Conservation (phyloP, 345 rosid genomes). For the Syzygium jambos region DNA sequence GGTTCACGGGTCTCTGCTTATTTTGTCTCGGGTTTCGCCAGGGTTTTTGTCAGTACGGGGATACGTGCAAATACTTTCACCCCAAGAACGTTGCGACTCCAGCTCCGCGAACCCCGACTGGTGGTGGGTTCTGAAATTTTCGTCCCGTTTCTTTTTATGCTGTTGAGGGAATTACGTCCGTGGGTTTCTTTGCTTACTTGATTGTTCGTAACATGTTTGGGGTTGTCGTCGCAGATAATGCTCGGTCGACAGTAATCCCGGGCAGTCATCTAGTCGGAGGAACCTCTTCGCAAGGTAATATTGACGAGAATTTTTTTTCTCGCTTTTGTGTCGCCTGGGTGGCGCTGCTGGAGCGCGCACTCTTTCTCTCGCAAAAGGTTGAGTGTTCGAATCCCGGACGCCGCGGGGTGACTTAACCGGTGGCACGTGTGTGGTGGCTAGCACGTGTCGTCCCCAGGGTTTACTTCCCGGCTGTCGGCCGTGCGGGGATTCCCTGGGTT, state of each 20-base stretch:
- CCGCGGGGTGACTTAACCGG: too few species aligned
- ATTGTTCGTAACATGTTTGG: not conserved
- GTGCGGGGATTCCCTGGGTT: too few species aligned
- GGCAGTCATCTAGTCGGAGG: conserved; percentile 17
- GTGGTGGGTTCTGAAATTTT: not conserved
- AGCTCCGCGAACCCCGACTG: not conserved
- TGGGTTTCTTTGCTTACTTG: not conserved
- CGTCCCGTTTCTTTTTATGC: not conserved
- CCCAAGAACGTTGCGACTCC: conserved; percentile 7
- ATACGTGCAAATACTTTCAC: conserved; percentile 77
- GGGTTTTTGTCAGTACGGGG: conserved; percentile 80
- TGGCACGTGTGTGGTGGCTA: too few species aligned
- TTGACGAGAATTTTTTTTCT: not conserved
- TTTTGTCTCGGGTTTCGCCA: not conserved
- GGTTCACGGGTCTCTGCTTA: not conserved
- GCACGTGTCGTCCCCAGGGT: too few species aligned
- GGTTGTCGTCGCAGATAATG: not conserved
- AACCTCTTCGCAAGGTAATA: conserved; percentile 17
- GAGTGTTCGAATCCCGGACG: too few species aligned
- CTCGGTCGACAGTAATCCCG: not conserved
- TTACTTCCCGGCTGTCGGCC: too few species aligned
- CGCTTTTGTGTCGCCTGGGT: too few species aligned
- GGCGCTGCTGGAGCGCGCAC: too few species aligned
- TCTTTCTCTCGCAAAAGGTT: too few species aligned
- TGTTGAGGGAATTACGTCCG: not conserved